Evolutionary conservation across 495 filamentous ascomycete genomes (phyloP).

Genomic region (Astrothelium macrocarpum): DNA sequence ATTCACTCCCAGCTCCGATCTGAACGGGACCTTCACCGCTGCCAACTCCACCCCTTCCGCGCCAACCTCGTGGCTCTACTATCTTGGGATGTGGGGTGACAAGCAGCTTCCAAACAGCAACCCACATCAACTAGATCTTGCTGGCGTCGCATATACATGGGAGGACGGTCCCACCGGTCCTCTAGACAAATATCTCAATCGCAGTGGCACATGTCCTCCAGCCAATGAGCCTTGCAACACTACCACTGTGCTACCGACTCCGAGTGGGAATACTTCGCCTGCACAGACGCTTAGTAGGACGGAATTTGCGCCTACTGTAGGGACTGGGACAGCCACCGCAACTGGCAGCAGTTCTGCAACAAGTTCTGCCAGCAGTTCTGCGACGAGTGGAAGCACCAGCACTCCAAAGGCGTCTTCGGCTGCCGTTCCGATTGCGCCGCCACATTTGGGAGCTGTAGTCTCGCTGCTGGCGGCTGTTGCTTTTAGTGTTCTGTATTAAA

Average conservation of each 20-base stretch:
- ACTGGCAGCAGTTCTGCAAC: neutral
- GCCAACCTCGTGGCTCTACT: slow-evolving; percentile 14
- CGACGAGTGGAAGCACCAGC: neutral
- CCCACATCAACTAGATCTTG: slow-evolving; percentile 8
- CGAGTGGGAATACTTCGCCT: neutral
- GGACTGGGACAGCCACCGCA: neutral
- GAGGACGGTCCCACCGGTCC: slow-evolving; percentile 2
- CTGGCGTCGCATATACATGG: slow-evolving; percentile 1
- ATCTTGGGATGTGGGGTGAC: slow-evolving; percentile 16
- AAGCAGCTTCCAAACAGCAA: slow-evolving; percentile 13
- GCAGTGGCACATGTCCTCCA: neutral
- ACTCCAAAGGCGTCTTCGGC: neutral
- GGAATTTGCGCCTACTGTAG: neutral
- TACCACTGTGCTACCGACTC: neutral
- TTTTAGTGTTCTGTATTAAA: neutral
- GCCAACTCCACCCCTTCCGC: slow-evolving; percentile 10
- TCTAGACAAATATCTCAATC: slow-evolving; percentile 1
- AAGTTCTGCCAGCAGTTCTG: neutral
- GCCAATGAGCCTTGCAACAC: neutral
- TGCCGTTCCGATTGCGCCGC: neutral
- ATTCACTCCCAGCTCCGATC: slow-evolving; percentile 9
- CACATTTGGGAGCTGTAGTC: neutral
- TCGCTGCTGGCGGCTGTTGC: neutral
- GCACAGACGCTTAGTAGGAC: slow-evolving; percentile 1
- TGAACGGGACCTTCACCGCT: slow-evolving; percentile 12